Evolutionary conservation across 768 basidiomycete species (phyloP), one percentile per base, ranked within the genome.

Genomic region (Cubamyces lactineus): DNA sequence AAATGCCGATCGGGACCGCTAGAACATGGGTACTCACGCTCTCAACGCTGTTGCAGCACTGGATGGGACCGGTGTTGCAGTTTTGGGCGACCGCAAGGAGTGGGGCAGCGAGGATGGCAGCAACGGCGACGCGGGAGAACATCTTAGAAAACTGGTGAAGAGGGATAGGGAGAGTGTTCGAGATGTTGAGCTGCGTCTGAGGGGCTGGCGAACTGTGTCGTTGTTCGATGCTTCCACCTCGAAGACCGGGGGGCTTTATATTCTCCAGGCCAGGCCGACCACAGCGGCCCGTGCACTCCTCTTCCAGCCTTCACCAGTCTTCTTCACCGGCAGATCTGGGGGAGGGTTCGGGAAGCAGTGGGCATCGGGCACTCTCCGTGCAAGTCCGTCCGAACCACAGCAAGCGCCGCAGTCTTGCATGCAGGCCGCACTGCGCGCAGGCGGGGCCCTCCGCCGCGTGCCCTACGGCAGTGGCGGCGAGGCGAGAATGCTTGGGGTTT

Each of bases 41-140:
- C 51, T 54, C 42, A 40, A 66, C 41, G 61, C 53, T 56, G 47
- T 66, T 30, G 61, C 64, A 66, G 60, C 64, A 66, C 45, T 62
- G 56, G 42, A 59, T 38, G 30, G 57, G 40, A n/a, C 64, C 64
- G 47, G 64, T 62, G 57, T 41, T 54, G 56, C 64, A 65, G 50
- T 34, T n/a, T 26, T 48, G 39, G 59, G 59, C 64, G 56, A 52
- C 64, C 51, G 64, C 64, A 59, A 65, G 64, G 60, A 61, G 28
- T 38, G 59, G 60, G 56, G 61, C 56, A 34, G 60, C 54, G 59
- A 65, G 45, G 39, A 65, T 45, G 47, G 60, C 26, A 38, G 56
- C 59, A 40, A 51, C 57, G 49, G 64, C 64, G 47, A 58, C 54
- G 52, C 64, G 59, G 21, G 60, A 45, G 56, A 65, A 65, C 64